Evolutionary conservation across 306 rosid genomes (phyloP).

Genomic region (Morella rubra): DNA sequence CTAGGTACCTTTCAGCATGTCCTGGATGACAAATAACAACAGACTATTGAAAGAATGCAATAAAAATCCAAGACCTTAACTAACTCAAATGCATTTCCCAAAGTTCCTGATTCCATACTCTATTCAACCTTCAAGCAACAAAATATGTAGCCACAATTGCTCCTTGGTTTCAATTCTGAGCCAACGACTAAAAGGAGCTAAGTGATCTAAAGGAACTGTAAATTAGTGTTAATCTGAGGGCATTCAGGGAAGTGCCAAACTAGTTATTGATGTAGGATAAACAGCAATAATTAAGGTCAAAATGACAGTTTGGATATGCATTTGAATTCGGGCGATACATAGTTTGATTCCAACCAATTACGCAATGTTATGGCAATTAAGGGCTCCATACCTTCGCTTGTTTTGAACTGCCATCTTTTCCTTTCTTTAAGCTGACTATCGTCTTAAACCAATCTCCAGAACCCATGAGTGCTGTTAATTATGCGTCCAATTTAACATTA

Average conservation of each 20-base stretch:
- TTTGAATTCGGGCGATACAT: not conserved
- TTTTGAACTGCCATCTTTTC: slow-evolving; percentile 60
- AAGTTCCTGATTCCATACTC: not conserved
- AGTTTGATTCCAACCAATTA: slow-evolving; percentile 12
- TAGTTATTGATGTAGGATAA: not conserved
- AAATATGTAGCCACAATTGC: slow-evolving; percentile 6
- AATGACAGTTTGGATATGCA: not conserved
- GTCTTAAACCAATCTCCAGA: slow-evolving; percentile 92
- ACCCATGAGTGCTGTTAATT: slow-evolving; percentile 54
- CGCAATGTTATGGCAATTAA: slow-evolving; percentile 8
- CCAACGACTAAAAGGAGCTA: slow-evolving; percentile 2
- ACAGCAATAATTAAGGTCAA: not conserved
- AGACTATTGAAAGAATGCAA: not conserved
- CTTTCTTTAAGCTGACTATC: slow-evolving; percentile 58
- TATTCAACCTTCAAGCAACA: slow-evolving; percentile 9
- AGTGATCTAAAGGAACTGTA: not conserved
- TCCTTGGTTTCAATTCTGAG: slow-evolving; percentile 13
- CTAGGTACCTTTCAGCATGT: slow-evolving; percentile 1
- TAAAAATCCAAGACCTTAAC: slow-evolving; percentile 14
- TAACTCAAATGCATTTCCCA: slow-evolving; percentile 6
- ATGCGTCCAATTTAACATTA: slow-evolving; percentile 40
- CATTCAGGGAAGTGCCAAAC: not conserved
- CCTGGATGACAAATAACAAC: not conserved
- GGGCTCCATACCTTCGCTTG: slow-evolving; percentile 57
- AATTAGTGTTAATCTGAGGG: not conserved